Percentiles rank a stretch among this genome's conserved stretches.
Conservation (phyloP, 176 grass and related monocot genomes). For the barley (Hordeum vulgare) region DNA sequence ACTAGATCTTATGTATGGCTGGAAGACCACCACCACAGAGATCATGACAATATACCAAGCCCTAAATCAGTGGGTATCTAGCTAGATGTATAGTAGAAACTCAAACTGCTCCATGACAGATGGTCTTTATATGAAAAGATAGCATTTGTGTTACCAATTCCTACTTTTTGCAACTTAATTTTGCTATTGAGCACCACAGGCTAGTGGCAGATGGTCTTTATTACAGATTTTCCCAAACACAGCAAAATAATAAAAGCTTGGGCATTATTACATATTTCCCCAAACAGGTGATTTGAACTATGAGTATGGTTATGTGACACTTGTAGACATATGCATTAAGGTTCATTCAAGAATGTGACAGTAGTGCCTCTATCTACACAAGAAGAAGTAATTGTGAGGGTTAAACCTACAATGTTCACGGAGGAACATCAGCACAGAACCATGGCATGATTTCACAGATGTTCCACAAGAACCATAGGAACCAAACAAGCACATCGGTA, state of each 20-base stretch:
- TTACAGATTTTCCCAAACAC: neutral
- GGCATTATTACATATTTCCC: neutral
- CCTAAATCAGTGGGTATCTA: too few relatives aligned
- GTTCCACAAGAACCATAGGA: too few relatives aligned
- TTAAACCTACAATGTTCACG: too few relatives aligned
- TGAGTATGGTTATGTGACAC: neutral
- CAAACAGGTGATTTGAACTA: neutral
- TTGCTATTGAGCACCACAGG: neutral
- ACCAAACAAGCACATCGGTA: too few relatives aligned
- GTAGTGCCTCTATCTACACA: neutral
- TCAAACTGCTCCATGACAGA: neutral
- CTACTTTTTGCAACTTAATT: neutral
- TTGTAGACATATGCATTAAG: neutral
- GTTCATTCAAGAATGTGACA: neutral
- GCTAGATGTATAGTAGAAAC: too few relatives aligned
- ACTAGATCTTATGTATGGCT: too few relatives aligned
- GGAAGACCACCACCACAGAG: too few relatives aligned
- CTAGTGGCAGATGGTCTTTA: neutral
- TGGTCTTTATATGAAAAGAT: too few relatives aligned
- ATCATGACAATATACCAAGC: neutral
- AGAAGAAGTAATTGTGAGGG: too few relatives aligned
- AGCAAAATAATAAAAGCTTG: neutral
- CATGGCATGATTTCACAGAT: too few relatives aligned
- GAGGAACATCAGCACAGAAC: too few relatives aligned
- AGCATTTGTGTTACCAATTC: neutral